Evolutionary conservation across 306 rosid species (phyloP), one percentile per base, ranked within the genome.

Genomic region (Cucurbita ficifolia): DNA sequence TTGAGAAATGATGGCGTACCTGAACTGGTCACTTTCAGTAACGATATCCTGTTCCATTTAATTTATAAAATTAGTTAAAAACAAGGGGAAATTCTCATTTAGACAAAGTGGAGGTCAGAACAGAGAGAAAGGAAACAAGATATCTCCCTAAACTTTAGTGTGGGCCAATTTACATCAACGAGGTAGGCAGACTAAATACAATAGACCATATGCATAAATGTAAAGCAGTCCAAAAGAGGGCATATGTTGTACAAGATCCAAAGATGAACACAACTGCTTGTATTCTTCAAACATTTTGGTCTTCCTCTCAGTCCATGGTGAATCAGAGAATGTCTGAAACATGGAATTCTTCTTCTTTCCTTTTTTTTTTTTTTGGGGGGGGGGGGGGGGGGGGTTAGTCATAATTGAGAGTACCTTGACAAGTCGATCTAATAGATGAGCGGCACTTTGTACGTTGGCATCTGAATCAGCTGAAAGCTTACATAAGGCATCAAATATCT

Each of bases 21-120:
- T 95, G 95, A 95, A 95, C 81, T 95, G 97, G 83, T 95, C 97
- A 54, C 97, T 91, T 83, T 95, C 99, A 53, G 99, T 95, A 80
- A 95, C 99, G 77, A 95, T 95, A 81, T 95, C 99, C 99, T 95
- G 96, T 81, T 77, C 76, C 87, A 88, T 74, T 35, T 71, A 22
- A 86, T 78, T 59, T 75, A 77, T 42, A 77, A 76, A 76, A 39
- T 76, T 83, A 50, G 78, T 65, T 81, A 65, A 76, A 77, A 53
- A 60, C 40, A 21, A 39, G 10, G 49, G 52, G 11, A 65, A 65
- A 2, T 10, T 6, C 11, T n/a, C 35, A 18, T 18, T 2, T 10
- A 63, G 10, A 40, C 69, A 63, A 18, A 38, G 70, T 7, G 43
- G 7, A 39, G 33, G 18, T 40, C 48, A 18, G 18, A 64, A 63